Base-by-base conservation (phyloP, 345 rosid species). In the Schrenkiella parvula region DNA sequence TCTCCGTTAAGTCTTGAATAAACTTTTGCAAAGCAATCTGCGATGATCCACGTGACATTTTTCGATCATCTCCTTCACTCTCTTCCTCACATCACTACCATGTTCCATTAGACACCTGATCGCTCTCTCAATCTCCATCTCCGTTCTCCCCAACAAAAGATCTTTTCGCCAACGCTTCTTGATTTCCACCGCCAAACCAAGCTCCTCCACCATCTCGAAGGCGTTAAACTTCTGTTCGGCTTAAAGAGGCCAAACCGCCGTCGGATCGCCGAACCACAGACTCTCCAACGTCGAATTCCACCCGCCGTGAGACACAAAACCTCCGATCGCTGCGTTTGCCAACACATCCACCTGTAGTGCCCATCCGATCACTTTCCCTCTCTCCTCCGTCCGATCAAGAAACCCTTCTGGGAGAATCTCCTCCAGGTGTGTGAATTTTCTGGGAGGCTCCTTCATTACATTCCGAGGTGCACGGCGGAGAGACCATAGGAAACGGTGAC, bases 201-300 rank as follows among this genome's bases (percentile, higher is more conserved):
- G 50, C 64, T 83, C 89, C 7, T 12, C 68, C 57, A 77, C 83
- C 73, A 84, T 13, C 26, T 58, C 17, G 6, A 86, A 88, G 0
- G 89, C 87, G n/a, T 86, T 86, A 13, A 86, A 38, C 29, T 83
- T 88, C 21, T 89, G 95, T 55, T 89, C 88, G 0, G 71, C 69
- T n/a, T 64, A 70, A 1, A 74, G 67, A 25, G 91, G 95, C 88
- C 89, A 84, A 0, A 84, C 69, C 1, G 86, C 85, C 0, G 72
- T 60, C 0, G 85, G 88, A 19, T 84, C 84, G 2, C 85, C 87
- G 15, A 77, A 81, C 88, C 88, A 84, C 15, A 85, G 29, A 21
- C 86, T 82, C 72, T 88, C 91, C 3, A 86, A 22, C 0, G 28
- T 76, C 0, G 95, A 88, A 51, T 86, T 85, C 91, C 91, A 87